phyloP scores from a whole-genome alignment of 1,284 basidiomycete genomes.

The Trichosporon asahii region DNA sequence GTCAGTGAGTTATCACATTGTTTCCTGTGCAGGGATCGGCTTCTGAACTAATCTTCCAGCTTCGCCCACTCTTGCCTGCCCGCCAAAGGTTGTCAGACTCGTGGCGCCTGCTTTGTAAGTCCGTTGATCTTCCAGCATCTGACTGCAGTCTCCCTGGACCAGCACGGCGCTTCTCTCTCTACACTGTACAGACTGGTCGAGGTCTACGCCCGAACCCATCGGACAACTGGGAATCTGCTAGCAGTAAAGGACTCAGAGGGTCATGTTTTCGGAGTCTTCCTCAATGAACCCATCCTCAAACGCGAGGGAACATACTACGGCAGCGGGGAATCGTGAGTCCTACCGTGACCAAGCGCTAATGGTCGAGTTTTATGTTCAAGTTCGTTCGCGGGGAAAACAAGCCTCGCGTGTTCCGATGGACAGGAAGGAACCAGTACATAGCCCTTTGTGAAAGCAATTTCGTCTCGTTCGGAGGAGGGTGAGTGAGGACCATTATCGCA shows the following conservation, averaged over 20 bases:
- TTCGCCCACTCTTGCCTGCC: slow-evolving; percentile 71
- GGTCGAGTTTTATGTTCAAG: slow-evolving; percentile 70
- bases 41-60: slow-evolving; percentile 51
- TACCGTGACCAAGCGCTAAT: neutral
- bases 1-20: slow-evolving; percentile 13
- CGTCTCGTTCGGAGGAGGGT: slow-evolving; percentile 89
- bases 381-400: slow-evolving; percentile 38
- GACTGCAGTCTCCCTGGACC: slow-evolving; percentile 68
- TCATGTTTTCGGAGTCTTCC: slow-evolving; percentile 71
- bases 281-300: slow-evolving; percentile 66
- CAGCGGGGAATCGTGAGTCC: slow-evolving; percentile 73
- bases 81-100: slow-evolving; percentile 69
- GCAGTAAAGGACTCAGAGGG: slow-evolving; percentile 63
- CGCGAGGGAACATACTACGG: slow-evolving; percentile 70
- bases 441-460: slow-evolving; percentile 75
- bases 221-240: slow-evolving; percentile 57
- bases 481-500: slow-evolving; percentile 39
- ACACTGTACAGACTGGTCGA: slow-evolving; percentile 74
- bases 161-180: slow-evolving; percentile 87
- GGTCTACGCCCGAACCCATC: slow-evolving; percentile 34
- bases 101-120: slow-evolving; percentile 79
- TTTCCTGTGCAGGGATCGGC: neutral
- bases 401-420: slow-evolving; percentile 74
- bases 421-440: slow-evolving; percentile 86
- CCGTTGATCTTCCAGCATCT: neutral